Evolutionary conservation across 345 rosid genomes (phyloP), one percentile per base, ranked within the genome.

Genomic region (Combretum micranthum): DNA sequence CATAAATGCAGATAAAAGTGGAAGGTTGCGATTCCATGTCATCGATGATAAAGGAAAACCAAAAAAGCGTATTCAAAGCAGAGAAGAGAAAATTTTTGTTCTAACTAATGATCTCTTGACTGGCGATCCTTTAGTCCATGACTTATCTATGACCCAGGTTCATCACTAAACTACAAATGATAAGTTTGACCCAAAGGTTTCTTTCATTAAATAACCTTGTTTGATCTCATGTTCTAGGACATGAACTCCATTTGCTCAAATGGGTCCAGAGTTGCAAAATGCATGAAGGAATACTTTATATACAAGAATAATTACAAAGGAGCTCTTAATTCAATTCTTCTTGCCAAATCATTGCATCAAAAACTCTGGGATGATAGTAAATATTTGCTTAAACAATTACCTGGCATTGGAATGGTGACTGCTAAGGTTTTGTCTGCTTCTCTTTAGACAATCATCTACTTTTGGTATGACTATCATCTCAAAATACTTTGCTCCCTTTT

Each of bases 311-410:
- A 76, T 64, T 87, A 89, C 65, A 77, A 59, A 70, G 99, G 94
- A 80, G 82, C 87, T 15, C 51, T 79, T 60, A 89, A 80, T 71
- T 81, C 97, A 37, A 64, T 72, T 51, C 80, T 85, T 61, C 75
- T 93, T 21, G 88, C 94, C 32, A 93, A 93, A 75, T 93, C 99
- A 57, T 78, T 93, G 49, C 78, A 76, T 82, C 97, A 93, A 64
- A 93, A 81, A 68, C 91, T 93, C 21, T 93, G 99, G 99, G 99
- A 93, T 74, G 90, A 83, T 62, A 89, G 96, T 69, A 88, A 90
- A 64, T 89, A 72, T 81, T 75, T 89, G 83, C 80, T 89, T 78
- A 93, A 85, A 69, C 96, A 91, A 64, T 78, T 91, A 68, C 83
- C 90, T 50, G 95, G 98, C 73, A 88, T 91, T 56, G 98, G 98